Evolutionary conservation across 164 flowering plant species (phyloP).

Genomic region (Houttuynia cordata): DNA sequence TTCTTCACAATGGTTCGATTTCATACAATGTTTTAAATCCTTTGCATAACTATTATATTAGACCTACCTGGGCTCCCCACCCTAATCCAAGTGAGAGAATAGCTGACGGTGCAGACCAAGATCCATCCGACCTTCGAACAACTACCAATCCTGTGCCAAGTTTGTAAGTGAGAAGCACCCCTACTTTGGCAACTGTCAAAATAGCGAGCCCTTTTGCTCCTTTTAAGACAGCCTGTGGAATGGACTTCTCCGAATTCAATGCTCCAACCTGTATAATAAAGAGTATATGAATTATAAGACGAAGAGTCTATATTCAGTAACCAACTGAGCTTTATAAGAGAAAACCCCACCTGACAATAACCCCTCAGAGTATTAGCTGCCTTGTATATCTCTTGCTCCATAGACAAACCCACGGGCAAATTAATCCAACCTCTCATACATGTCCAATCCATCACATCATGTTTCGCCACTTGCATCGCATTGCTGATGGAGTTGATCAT

Average conservation of each 20-base stretch:
- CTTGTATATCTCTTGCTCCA: constrained; percentile 94
- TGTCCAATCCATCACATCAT: constrained; percentile 91
- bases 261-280: constrained; percentile 19
- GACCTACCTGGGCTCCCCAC: constrained; percentile 91
- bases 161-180: constrained; percentile 66
- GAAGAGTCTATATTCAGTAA: not conserved
- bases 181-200: constrained; percentile 84
- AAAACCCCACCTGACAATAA: constrained; percentile 50
- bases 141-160: constrained; percentile 93
- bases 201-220: constrained; percentile 86
- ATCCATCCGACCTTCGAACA: constrained; percentile 79
- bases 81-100: constrained; percentile 77
- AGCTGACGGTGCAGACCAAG: constrained; percentile 99
- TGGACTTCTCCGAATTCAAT: constrained; percentile 68
- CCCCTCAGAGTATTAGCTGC: constrained; percentile 56
- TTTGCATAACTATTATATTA: not conserved
- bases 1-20: not conserved
- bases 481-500: constrained; percentile 73
- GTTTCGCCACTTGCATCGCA: constrained; percentile 77
- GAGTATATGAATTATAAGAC: not conserved
- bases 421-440: constrained; percentile 82
- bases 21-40: not conserved
- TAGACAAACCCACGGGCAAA: constrained; percentile 77
- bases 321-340: not conserved
- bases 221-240: constrained; percentile 70